A percentile compares a stretch with the other conserved stretches of the same genome.
Conservation (phyloP, 1,284 basidiomycete genomes). For the Cryptococcus neoformans region DNA sequence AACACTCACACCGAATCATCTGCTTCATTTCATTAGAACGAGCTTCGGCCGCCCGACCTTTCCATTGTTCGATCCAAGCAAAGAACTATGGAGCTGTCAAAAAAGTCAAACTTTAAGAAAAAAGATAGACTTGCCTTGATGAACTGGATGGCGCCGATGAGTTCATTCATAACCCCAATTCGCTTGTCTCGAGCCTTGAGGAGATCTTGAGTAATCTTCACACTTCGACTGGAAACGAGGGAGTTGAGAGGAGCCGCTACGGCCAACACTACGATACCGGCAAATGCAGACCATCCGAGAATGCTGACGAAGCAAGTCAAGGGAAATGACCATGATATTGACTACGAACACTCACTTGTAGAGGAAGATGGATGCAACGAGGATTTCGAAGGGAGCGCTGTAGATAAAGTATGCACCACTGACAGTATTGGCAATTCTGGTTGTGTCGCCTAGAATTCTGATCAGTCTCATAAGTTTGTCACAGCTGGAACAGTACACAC, state of each 20-base stretch:
- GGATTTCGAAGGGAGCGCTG: constrained; percentile 72
- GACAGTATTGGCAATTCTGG: constrained; percentile 34
- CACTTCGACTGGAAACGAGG: constrained; percentile 53
- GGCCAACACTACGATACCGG: constrained; percentile 74
- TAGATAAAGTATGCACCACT: constrained; percentile 54
- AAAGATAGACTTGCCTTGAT: constrained; percentile 22
- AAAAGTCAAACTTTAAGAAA: constrained; percentile 38
- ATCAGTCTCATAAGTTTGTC: not conserved
- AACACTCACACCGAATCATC: constrained; percentile 30
- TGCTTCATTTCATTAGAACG: constrained; percentile 41
- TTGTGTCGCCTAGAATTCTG: constrained; percentile 26
- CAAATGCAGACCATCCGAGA: constrained; percentile 77
- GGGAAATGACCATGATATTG: not conserved
- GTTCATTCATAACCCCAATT: constrained; percentile 80
- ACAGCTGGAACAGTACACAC: constrained; percentile 10
- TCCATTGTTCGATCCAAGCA: constrained; percentile 50
- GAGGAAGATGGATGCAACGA: constrained; percentile 69
- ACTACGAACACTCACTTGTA: constrained; percentile 60
- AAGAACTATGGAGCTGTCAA: constrained; percentile 38
- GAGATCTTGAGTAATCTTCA: constrained; percentile 70
- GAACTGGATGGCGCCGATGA: constrained; percentile 61
- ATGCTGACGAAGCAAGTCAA: constrained; percentile 54
- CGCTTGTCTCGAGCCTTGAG: constrained; percentile 74
- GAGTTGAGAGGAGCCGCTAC: constrained; percentile 62
- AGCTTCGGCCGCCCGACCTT: constrained; percentile 39